Conservation (phyloP, 805 yeast species). For the Nakazawaea pomicola region DNA sequence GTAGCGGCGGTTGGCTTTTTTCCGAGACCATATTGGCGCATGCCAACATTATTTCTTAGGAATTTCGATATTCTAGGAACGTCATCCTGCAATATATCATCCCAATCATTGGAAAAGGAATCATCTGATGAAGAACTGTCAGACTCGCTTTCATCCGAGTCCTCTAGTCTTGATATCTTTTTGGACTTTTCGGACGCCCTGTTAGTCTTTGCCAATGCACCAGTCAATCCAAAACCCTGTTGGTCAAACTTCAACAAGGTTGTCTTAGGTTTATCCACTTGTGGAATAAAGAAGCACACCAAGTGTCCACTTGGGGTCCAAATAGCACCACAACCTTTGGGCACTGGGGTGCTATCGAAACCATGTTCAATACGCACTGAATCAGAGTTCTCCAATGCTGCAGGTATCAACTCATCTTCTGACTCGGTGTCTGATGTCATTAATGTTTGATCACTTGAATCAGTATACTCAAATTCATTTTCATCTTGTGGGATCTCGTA, state of each 20-base stretch:
- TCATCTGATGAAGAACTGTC: constrained; percentile 39
- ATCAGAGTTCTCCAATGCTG: constrained; percentile 12
- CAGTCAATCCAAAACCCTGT: constrained; percentile 42
- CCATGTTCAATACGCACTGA: constrained; percentile 19
- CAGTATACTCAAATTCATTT: constrained; percentile 17
- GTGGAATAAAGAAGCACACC: constrained; percentile 76
- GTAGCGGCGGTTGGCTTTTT: neutral
- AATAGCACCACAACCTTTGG: constrained; percentile 88
- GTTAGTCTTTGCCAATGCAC: constrained; percentile 22
- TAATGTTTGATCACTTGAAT: constrained; percentile 24
- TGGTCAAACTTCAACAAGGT: constrained; percentile 46
- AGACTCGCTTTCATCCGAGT: constrained; percentile 3
- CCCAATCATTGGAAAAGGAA: constrained; percentile 65
- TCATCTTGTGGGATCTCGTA: constrained; percentile 24
- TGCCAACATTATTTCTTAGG: constrained; percentile 31
- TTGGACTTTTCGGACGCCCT: constrained; percentile 12
- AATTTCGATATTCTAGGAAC: constrained; percentile 49
- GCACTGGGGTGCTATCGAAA: constrained; percentile 82
- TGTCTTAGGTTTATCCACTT: constrained; percentile 36
- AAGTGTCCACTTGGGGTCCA: constrained; percentile 80
- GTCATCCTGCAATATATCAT: constrained; percentile 56
- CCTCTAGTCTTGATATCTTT: constrained; percentile 9
- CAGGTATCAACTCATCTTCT: constrained; percentile 20
- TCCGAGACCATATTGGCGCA: constrained; percentile 15
- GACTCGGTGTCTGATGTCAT: constrained; percentile 38